phyloP scores from a whole-genome alignment of 2,329 filamentous ascomycete species.

The Fusarium ramigenum region DNA sequence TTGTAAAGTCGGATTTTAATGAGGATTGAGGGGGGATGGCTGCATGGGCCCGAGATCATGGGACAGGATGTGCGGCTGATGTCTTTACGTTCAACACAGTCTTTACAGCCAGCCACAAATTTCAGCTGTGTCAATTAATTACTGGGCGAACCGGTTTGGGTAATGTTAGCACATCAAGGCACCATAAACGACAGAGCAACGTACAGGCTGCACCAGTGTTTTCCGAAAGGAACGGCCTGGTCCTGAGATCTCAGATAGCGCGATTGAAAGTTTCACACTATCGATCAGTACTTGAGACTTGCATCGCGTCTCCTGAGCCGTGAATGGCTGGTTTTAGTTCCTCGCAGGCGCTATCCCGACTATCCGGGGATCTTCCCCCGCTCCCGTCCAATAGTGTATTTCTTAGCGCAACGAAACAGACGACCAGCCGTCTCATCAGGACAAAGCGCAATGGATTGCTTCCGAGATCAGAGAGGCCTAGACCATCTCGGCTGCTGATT shows the following conservation, averaged over 20 bases:
- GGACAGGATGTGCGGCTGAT: neutral
- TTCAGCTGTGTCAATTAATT: fast-evolving
- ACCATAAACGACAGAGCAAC: fast-evolving
- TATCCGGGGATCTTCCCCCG: neutral
- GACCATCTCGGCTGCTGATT: no score
- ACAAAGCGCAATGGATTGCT: no score
- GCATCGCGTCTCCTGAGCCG: fast-evolving
- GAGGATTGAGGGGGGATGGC: neutral
- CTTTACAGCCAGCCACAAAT: neutral
- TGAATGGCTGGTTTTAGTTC: neutral
- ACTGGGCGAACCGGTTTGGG: fast-evolving
- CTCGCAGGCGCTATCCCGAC: neutral
- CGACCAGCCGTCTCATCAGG: no score
- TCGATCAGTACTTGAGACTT: fast-evolving
- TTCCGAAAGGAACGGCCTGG: neutral
- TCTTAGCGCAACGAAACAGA: neutral
- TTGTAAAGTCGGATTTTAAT: neutral
- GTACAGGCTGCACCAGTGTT: fast-evolving
- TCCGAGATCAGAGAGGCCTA: no score
- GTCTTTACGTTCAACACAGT: fast-evolving
- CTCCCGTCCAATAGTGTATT: neutral
- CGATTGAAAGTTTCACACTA: fast-evolving
- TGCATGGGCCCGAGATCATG: neutral
- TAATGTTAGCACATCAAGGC: no score
- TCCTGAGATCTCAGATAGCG: neutral